Evolutionary conservation across 441 rosid genomes (phyloP).

Genomic region (Brassica balearica): DNA sequence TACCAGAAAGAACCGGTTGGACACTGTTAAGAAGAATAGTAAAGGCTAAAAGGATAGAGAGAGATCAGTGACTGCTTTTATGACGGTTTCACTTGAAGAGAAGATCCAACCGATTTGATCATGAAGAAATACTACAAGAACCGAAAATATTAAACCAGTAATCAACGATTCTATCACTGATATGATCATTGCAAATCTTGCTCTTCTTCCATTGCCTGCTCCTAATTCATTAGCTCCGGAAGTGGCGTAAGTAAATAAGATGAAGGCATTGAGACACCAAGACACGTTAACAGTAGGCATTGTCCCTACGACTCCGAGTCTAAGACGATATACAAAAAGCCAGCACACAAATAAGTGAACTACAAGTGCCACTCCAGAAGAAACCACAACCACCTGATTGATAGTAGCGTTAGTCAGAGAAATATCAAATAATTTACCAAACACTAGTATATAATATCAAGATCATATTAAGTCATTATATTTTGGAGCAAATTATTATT

Average conservation of each 20-base stretch:
- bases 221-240: conserved; percentile 39
- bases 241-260: conserved; percentile 47
- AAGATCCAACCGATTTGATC: conserved; percentile 61
- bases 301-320: conserved; percentile 63
- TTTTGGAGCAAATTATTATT: too few relatives aligned
- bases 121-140: conserved; percentile 49
- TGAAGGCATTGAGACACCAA: conserved; percentile 65
- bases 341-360: conserved; percentile 45
- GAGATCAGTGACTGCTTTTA: conserved; percentile 55
- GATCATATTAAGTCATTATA: too few relatives aligned
- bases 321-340: too few relatives aligned
- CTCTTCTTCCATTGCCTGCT: too few relatives aligned
- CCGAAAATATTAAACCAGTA: conserved; percentile 58
- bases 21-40: conserved; percentile 55
- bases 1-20: conserved; percentile 66
- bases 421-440: too few relatives aligned
- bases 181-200: too few relatives aligned
- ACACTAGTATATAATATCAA: too few relatives aligned
- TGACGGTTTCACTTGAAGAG: conserved; percentile 57
- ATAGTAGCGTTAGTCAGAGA: background rate
- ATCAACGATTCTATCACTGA: conserved; percentile 50
- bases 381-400: conserved; percentile 53
- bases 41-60: conserved; percentile 58
- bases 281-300: conserved; percentile 59
- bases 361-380: conserved; percentile 46